phyloP scores from a whole-genome alignment of 768 basidiomycete genomes.

The Kockovaella imperatae region DNA sequence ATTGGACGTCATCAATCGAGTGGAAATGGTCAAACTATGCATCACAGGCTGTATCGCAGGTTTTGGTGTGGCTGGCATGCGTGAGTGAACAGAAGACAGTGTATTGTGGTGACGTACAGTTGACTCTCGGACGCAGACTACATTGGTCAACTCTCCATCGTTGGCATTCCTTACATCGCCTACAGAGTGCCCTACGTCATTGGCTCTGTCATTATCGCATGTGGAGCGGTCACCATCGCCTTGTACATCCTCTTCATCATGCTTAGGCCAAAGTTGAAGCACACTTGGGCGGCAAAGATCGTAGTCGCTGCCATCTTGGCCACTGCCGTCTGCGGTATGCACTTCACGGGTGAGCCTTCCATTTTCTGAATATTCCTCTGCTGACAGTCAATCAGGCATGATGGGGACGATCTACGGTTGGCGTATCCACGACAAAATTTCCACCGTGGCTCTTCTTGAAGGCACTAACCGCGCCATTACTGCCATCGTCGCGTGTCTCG shows the following conservation, averaged over 20 bases:
- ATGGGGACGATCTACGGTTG: conserved; percentile 38
- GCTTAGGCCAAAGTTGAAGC: conserved; percentile 45
- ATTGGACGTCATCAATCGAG: conserved; percentile 38
- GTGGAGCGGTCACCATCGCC: conserved; percentile 39
- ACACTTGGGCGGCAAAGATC: conserved; percentile 40
- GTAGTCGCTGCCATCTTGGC: conserved; percentile 41
- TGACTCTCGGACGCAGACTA: conserved; percentile 34
- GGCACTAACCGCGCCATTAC: conserved; percentile 41
- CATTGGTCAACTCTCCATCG: conserved; percentile 45
- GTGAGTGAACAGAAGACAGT: conserved; percentile 19
- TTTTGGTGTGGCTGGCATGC: conserved; percentile 45
- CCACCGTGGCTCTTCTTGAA: conserved; percentile 12
- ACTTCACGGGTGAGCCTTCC: conserved; percentile 37
- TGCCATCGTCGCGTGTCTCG: conserved; percentile 41
- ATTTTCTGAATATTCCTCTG: not conserved
- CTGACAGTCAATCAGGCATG: conserved; percentile 24
- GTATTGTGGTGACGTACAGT: not conserved
- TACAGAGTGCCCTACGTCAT: conserved; percentile 38
- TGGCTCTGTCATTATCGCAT: conserved; percentile 44
- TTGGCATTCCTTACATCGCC: conserved; percentile 39
- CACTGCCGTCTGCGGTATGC: conserved; percentile 41
- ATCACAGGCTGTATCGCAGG: conserved; percentile 42
- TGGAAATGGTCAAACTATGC: conserved; percentile 40
- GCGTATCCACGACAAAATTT: conserved; percentile 18
- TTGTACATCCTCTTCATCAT: conserved; percentile 47